Base-by-base conservation (phyloP, 108 stramenopile genomes). In the Schizochytrium sp. region DNA sequence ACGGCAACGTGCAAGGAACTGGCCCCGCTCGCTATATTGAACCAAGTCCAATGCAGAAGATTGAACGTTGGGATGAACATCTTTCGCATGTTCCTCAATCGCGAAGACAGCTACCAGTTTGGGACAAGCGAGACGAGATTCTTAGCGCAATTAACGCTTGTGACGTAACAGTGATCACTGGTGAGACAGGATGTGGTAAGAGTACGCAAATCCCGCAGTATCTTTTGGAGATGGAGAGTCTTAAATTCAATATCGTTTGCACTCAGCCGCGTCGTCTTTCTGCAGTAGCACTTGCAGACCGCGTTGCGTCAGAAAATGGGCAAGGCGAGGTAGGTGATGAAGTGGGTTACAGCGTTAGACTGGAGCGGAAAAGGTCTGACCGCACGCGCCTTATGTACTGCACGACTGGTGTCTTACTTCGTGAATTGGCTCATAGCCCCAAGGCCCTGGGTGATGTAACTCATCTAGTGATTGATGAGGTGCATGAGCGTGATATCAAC, bases 241-340 rank as follows among this genome's bases (percentile, higher is more conserved):
- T 89, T 15, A 56, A 88, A 58, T 90, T 72, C 59, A 94, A 88
- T 72, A 92, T 94, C 59, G 87, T 97, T 64, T 96, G 97, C 2
- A 97, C 98, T 5, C 97, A 98, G 93, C 97, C 98, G 42, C 91
- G 97, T 50, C 91, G 95, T 69, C 95, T 98, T 46, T 95, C 96
- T 49, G 97, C 97, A 58, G 96, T 94, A 17, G 91, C 95, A n/a
- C 91, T 98, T 13, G 97, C 97, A 5, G 94, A 97, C 58, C 95
- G 97, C 45, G 97, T 98, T 28, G 94, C 97, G 19, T 69, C 89
- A 40, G 97, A 98, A 89, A 83, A 83, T 42, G 83, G 94, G 56
- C 88, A 88, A 45, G 93, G 92, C 87, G 93, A 93, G 49, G 57
- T 94, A 89, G 61, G 92, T 15, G 49, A 87, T 44, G 69, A 89